Percentiles rank a stretch among this genome's conserved stretches.
These are phyloP conservation scores for Aureobasidium sp. DNA, from an alignment of 2,329 filamentous ascomycete species.

Conservation along the genomic window DNA sequence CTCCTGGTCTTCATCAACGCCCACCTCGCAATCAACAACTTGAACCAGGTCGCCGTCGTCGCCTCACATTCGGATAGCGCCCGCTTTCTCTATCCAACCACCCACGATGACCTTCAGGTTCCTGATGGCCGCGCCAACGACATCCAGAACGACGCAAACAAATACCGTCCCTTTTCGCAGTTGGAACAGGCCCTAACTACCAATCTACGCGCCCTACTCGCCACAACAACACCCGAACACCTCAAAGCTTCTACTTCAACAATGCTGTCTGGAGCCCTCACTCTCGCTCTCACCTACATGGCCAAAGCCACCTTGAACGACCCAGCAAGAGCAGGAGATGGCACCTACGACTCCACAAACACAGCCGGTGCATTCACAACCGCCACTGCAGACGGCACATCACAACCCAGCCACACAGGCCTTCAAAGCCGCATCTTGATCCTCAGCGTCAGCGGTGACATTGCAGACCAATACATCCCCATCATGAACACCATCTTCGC, in stretches of 20 bases:
- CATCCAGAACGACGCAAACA: conserved; percentile 54
- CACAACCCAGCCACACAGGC: conserved; percentile 31
- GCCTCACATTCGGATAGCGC: conserved; percentile 82
- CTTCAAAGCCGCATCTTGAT: conserved; percentile 80
- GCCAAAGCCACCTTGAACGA: conserved; percentile 59
- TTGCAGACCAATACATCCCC: conserved; percentile 86
- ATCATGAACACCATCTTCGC: conserved; percentile 99
- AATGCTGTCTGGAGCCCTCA: conserved; percentile 83
- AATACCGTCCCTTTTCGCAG: conserved; percentile 84
- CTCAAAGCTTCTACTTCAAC: conserved; percentile 66
- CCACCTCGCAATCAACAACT: conserved; percentile 86
- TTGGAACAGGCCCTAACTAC: conserved; percentile 73
- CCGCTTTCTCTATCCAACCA: conserved; percentile 76
- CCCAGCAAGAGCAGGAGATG: conserved; percentile 18
- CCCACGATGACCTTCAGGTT: conserved; percentile 14
- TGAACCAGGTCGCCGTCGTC: conserved; percentile 85
- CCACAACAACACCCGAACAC: conserved; percentile 55
- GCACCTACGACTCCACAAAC: conserved; percentile 36
- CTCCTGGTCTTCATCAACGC: conserved; percentile 95
- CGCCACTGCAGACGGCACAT: conserved; percentile 35
- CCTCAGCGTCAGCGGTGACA: conserved; percentile 79
- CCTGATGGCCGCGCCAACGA: conserved; percentile 22
- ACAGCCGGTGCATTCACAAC: conserved; percentile 49
- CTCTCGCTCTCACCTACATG: conserved; percentile 80
- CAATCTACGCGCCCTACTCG: conserved; percentile 66